Base-by-base conservation (phyloP, 352 stramenopile species). In the Phytophthora rubi region DNA sequence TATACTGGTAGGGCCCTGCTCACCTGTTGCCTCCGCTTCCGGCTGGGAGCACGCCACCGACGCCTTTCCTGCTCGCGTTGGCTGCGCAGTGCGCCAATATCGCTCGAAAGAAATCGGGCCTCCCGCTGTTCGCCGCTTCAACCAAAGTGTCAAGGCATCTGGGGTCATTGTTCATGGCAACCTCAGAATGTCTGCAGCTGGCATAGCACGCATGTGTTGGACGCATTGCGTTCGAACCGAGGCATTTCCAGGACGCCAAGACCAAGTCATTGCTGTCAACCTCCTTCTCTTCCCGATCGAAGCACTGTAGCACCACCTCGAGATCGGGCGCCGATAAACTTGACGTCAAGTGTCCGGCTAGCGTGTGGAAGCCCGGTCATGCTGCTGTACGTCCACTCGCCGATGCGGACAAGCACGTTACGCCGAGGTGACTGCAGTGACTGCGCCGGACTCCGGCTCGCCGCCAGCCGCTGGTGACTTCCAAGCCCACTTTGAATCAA, bases 71-170 rank as follows among this genome's bases (percentile, higher is more conserved):
- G 53, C 37, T 44, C 28, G 26, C 26, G 26, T 30, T 30, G 35
- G 9, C 35, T 42, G 52, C 60, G 26, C 26, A 53, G 57, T 70
- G 48, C 23, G 51, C 52, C 58, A 68, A 72, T 63, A 55, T 66
- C 57, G 54, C 67, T 70, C 61, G 61, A 74, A 74, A 70, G 55
- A 70, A 70, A 62, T 62, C 55, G 45, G 39, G 39, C 32, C n/a
- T 70, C 48, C 33, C 53, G 42, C 49, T 62, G 64, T 61, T 30
- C 51, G 52, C 53, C 32, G 21, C 57, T 65, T 58, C 57, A 67
- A 68, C 4, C 28, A 37, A 32, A 28, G 42, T 54, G 30, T 64
- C 53, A 58, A 57, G 57, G 61, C 60, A 74, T 60, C 53, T 70
- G 61, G 13, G 26, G 30, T 21, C 15, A 10, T 21, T 58, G 47